Base-by-base conservation (phyloP, 2,329 filamentous ascomycete genomes). In the Annulohypoxylon truncatum region DNA sequence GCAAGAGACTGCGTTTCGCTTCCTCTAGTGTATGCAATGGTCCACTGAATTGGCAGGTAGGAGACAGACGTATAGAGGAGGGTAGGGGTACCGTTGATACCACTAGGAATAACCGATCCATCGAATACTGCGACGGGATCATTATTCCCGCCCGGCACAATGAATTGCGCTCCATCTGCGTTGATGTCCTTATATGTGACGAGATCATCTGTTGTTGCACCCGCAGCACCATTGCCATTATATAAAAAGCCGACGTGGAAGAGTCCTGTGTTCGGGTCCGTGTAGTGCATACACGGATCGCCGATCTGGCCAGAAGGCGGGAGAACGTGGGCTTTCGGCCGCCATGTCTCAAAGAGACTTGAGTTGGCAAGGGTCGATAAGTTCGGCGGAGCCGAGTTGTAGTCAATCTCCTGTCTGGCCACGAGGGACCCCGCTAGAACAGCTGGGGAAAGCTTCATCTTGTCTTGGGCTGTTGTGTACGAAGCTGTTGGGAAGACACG, bases 1-100 rank as follows among this genome's bases (percentile, higher is more conserved):
- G 82, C 82, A 1, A 83, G 72, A 12, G 79, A 79, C 54, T 84
- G 81, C 0, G 81, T 81, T 66, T 84, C 82, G 35, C 79, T 80
- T 6, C 80, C 81, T 8, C 79, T 77, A n/a, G 77, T 81, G 64
- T 84, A 82, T 24, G 76, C 74, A 35, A 82, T 77, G 7, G 79
- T 82, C 81, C 81, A 83, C 38, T 81, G 78, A 10, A 83, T 82
- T 0, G 82, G 82, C 6, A 82, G 69, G 64, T 77, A 81, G 15
- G 77, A 78, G 10, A 83, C 80, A 1, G 79, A 80, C 2, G 81
- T 82, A 64, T 83, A 83, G 2, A 83, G 72, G 8, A 83, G 72
- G 0, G 81, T 83, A 2, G 81, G 80, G 4, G 75, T 78, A 13
- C 80, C 81, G 20, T 80, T 78, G 66, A 83, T 79, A 8, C 80